Evolutionary conservation across 78 protist genomes (phyloP), one percentile per base, ranked within the genome.

Genomic region (Dictyostelium brefeldianum): DNA sequence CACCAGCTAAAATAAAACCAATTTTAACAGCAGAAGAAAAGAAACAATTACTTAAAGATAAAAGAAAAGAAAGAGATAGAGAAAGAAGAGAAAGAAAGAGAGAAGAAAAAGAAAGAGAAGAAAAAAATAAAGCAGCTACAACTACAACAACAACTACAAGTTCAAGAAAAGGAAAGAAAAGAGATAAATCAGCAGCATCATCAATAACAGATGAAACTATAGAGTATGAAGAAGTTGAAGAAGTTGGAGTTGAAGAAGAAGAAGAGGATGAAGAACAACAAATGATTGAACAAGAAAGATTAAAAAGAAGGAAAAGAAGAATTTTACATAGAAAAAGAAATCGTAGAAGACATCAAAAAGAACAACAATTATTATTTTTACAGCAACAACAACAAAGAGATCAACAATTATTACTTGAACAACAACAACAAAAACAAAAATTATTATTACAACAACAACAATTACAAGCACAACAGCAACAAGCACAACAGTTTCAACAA

Each of bases 161-260:
- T 22, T 48, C 29, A 69, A 48, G 74, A 65, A 64, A 25, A 64
- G 64, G 79, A 81, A 15, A 69, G 70, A 67, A 69, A 69, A 82
- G 64, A 25, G 69, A 48, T n/a, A 48, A 43, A 81, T 18, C 50
- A 36, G 25, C 78, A 46, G 12, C 20, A 70, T 14, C 10, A 18
- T 4, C 22, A 11, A n/a, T n/a, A n/a, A n/a, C n/a, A n/a, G 17
- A 4, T 36, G 77, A 59, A 31, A 36, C 36, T 1, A 27, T 46
- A 22, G 70, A 84, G 12, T 31, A 71, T 4, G 81, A 83, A 9
- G 71, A 70, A 11, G 29, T 12, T 0, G 22, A 48, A 22, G 74
- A 74, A 51, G 50, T 41, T 27, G 80, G 56, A 0, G 6, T n/a
- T 51, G 14, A 56, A 18, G 20, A 57, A 36, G 51, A 75, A 51